phyloP scores from a whole-genome alignment of 805 yeast genomes.

The Candida succiphila region DNA sequence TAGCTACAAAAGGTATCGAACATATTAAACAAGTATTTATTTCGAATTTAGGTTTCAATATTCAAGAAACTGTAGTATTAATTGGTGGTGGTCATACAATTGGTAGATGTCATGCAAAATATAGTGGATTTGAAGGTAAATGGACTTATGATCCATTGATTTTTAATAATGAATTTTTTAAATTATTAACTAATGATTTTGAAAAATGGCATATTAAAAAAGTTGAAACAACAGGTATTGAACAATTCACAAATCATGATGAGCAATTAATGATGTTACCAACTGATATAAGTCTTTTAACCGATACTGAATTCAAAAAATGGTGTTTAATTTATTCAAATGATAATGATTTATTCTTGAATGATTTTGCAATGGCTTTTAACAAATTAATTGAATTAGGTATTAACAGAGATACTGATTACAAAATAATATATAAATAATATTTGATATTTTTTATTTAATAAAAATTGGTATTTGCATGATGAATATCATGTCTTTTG shows the following conservation, averaged over 20 bases:
- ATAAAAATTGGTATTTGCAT: background rate
- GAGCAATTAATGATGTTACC: constrained; percentile 71
- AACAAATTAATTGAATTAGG: constrained; percentile 47
- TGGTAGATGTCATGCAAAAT: constrained; percentile 62
- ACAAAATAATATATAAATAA: constrained; percentile 18
- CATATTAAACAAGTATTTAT: constrained; percentile 56
- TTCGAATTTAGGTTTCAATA: constrained; percentile 55
- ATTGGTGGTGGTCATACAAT: constrained; percentile 72
- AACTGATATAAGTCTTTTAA: constrained; percentile 58
- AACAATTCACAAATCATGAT: constrained; percentile 28
- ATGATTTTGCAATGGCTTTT: constrained; percentile 58
- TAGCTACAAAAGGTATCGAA: constrained; percentile 52
- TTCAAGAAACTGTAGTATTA: constrained; percentile 63
- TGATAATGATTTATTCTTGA: constrained; percentile 51
- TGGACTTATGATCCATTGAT: constrained; percentile 32
- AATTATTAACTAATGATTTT: constrained; percentile 39
- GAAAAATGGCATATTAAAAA: constrained; percentile 30
- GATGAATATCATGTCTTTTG: no score
- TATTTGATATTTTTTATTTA: constrained; percentile 2
- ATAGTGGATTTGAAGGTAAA: constrained; percentile 39
- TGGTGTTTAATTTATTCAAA: constrained; percentile 63
- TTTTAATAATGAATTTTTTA: constrained; percentile 34
- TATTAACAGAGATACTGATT: constrained; percentile 23
- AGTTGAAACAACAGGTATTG: constrained; percentile 32
- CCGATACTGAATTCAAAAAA: constrained; percentile 46